Evolutionary conservation across 805 yeast genomes (phyloP).

Genomic region (Hanseniaspora nectarophila): DNA sequence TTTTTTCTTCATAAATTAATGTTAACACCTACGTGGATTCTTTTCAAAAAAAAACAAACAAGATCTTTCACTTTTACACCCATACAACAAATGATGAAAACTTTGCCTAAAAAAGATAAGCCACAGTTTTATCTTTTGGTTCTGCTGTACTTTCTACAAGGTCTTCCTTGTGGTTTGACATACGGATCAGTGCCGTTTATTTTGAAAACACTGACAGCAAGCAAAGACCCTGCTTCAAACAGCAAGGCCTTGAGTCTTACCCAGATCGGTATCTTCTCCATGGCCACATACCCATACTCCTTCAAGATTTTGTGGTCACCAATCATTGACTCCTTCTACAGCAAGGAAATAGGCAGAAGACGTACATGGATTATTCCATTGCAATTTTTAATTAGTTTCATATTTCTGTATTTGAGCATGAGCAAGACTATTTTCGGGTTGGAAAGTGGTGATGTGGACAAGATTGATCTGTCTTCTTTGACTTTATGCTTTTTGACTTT

Average conservation of each 20-base stretch:
- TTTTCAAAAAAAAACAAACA: background rate
- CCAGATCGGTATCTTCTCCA: conserved; percentile 78
- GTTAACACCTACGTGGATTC: no score
- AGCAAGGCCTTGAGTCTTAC: conserved; percentile 57
- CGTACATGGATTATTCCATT: conserved; percentile 92
- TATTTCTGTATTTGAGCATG: conserved; percentile 41
- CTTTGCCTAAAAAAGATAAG: conserved; percentile 41
- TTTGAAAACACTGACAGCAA: conserved; percentile 43
- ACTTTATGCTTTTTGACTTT: conserved; percentile 63
- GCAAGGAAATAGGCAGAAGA: conserved; percentile 59
- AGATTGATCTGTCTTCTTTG: conserved; percentile 29
- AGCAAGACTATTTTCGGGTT: conserved; percentile 32
- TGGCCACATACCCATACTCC: conserved; percentile 92
- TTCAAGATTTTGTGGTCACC: conserved; percentile 92
- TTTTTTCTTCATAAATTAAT: no score
- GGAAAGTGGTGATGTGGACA: conserved; percentile 23
- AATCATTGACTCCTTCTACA: conserved; percentile 77
- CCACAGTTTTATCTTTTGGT: conserved; percentile 66
- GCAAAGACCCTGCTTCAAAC: background rate
- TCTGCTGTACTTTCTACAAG: conserved; percentile 72
- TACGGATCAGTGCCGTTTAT: conserved; percentile 90
- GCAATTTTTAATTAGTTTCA: conserved; percentile 64
- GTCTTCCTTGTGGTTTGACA: conserved; percentile 93
- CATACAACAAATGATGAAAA: background rate
- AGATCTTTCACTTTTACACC: background rate